Percentiles rank a stretch among this genome's conserved stretches.
Conservation (phyloP, 129 eudicot species). For the Flaveria linearis region DNA sequence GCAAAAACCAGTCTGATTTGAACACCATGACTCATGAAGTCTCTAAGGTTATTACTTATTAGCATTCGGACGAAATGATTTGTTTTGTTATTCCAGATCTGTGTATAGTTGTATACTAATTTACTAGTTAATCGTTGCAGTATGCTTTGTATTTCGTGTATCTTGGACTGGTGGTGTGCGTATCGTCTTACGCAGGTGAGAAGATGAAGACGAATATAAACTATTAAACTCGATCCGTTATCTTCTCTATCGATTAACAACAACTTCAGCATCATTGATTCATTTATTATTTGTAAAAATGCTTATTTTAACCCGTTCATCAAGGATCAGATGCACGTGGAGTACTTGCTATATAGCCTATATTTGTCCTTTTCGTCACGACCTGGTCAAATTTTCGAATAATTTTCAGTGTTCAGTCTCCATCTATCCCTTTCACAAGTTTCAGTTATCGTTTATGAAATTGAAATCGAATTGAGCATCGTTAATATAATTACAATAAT, state of each 20-base stretch:
- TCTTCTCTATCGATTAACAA: no score
- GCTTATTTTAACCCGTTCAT: slow-evolving; percentile 45
- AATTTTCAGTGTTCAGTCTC: slow-evolving; percentile 11
- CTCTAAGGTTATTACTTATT: slow-evolving; percentile 50
- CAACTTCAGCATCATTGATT: not conserved
- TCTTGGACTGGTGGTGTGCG: slow-evolving; percentile 92
- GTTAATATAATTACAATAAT: not conserved
- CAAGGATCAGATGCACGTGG: slow-evolving; percentile 88
- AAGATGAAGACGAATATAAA: not conserved
- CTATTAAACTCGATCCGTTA: slow-evolving; percentile 19
- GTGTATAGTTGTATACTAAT: not conserved
- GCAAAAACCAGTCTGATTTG: slow-evolving; percentile 86
- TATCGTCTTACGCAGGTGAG: slow-evolving; percentile 92
- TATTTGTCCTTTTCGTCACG: slow-evolving; percentile 58
- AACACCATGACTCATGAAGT: slow-evolving; percentile 92
- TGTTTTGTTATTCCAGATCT: slow-evolving; percentile 28
- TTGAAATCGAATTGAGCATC: not conserved
- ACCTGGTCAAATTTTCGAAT: slow-evolving; percentile 39
- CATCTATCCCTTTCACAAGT: slow-evolving; percentile 18
- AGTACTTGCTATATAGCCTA: slow-evolving; percentile 33
- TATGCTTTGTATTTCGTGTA: slow-evolving; percentile 96
- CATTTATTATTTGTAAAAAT: slow-evolving; percentile 17
- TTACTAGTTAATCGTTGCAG: slow-evolving; percentile 49
- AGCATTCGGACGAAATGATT: not conserved
- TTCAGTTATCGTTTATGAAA: not conserved